phyloP scores from a whole-genome alignment of 106 monocot species.

The Phalaenopsis equestris region DNA sequence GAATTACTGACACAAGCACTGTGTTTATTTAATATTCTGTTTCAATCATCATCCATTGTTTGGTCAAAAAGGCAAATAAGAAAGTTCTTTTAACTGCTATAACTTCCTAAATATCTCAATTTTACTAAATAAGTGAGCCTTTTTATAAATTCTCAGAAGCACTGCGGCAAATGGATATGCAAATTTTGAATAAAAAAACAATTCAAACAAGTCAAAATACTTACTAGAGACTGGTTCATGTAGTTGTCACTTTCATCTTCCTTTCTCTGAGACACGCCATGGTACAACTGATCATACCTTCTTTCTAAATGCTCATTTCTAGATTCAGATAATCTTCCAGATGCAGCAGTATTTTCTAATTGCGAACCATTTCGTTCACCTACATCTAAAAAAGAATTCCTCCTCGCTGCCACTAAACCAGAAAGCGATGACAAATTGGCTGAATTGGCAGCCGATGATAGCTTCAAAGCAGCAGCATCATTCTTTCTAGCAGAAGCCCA shows the following conservation, averaged over 20 bases:
- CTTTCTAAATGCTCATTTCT: constrained; percentile 22
- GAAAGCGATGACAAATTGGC: constrained; percentile 30
- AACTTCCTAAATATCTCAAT: too few relatives aligned
- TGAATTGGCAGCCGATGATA: constrained; percentile 23
- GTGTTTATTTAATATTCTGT: too few relatives aligned
- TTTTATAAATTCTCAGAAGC: too few relatives aligned
- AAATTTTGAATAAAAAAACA: not conserved
- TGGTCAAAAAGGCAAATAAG: too few relatives aligned
- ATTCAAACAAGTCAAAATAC: constrained; percentile 9
- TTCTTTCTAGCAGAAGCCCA: constrained; percentile 34
- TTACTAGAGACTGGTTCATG: constrained; percentile 32
- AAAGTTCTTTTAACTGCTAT: too few relatives aligned
- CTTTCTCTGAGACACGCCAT: constrained; percentile 28
- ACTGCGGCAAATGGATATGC: too few relatives aligned
- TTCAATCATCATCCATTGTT: too few relatives aligned
- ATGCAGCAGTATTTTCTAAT: constrained; percentile 22
- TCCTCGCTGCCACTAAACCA: constrained; percentile 23
- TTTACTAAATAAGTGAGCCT: too few relatives aligned
- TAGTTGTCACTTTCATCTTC: constrained; percentile 33
- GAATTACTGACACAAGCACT: too few relatives aligned
- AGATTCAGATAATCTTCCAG: constrained; percentile 63
- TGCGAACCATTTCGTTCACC: constrained; percentile 21
- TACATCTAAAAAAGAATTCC: constrained; percentile 22
- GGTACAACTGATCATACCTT: constrained; percentile 43
- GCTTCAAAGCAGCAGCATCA: constrained; percentile 30